Evolutionary conservation across 371 early-diverging fungal species (phyloP).

Genomic region (Rhizopus arrhizus): DNA sequence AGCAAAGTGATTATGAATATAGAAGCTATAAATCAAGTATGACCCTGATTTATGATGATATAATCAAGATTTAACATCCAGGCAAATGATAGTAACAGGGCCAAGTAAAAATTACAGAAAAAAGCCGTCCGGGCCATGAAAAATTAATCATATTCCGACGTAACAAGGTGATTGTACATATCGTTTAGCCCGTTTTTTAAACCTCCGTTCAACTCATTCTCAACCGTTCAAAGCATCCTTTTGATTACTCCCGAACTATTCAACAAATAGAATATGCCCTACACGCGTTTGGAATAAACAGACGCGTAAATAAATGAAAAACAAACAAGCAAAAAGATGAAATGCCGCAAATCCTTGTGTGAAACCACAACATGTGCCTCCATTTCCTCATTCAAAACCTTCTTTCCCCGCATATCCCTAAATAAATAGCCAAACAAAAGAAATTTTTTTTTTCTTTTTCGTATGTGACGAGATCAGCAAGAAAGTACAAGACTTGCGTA

Average conservation of each 20-base stretch:
- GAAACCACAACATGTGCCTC: background rate
- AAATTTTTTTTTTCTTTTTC: no score
- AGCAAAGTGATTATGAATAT: slow-evolving; percentile 11
- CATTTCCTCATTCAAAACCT: no score
- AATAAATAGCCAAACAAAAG: no score
- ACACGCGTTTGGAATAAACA: background rate
- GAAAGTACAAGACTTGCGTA: no score
- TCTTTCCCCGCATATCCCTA: background rate
- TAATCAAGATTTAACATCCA: background rate
- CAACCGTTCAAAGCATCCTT: background rate
- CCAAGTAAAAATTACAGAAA: slow-evolving; percentile 36
- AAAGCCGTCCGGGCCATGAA: slow-evolving; percentile 44
- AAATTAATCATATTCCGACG: slow-evolving; percentile 18
- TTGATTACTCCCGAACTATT: background rate
- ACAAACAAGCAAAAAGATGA: no score
- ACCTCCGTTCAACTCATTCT: background rate
- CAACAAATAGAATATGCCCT: background rate
- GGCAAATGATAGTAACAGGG: slow-evolving; percentile 25
- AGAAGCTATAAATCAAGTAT: slow-evolving; percentile 2
- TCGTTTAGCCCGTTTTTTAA: slow-evolving; percentile 17
- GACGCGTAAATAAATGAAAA: no score
- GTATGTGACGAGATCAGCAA: no score
- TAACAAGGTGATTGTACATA: slow-evolving; percentile 4
- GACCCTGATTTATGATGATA: slow-evolving; percentile 5
- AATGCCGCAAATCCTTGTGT: background rate